These are phyloP conservation scores for Yamadazyma mexicana DNA, from an alignment of 1,139 yeast species.

Conservation along the genomic window DNA sequence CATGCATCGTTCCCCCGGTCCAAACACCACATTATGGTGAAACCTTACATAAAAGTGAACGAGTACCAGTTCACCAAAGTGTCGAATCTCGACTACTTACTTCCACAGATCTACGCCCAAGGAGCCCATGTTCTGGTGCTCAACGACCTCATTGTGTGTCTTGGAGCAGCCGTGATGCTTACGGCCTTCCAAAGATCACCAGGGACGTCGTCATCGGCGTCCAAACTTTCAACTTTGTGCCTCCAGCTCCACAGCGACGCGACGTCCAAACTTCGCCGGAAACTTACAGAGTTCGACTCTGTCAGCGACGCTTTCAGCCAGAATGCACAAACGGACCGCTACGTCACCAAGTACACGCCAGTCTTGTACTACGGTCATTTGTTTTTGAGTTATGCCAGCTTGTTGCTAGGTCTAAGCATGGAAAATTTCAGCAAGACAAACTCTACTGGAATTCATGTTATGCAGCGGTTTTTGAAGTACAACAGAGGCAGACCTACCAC, in stretches of 20 bases:
- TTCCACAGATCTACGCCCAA: conserved; percentile 5
- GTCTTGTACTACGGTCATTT: conserved; percentile 19
- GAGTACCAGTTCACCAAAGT: conserved; percentile 15
- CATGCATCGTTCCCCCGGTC: conserved; percentile 4
- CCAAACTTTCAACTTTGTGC: conserved; percentile 13
- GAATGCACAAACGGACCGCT: conserved; percentile 10
- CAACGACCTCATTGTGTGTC: conserved; percentile 15
- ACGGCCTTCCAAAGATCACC: conserved; percentile 13
- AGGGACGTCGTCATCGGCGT: not conserved
- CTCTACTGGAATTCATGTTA: conserved; percentile 15
- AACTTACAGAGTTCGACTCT: conserved; percentile 7
- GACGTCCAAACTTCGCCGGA: conserved; percentile 11
- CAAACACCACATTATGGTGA: conserved; percentile 5
- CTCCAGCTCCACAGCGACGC: conserved; percentile 20
- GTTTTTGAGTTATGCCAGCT: conserved; percentile 18
- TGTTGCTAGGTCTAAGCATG: conserved; percentile 23
- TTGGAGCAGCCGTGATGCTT: conserved; percentile 21
- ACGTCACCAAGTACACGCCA: conserved; percentile 15
- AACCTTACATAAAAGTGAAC: conserved; percentile 9
- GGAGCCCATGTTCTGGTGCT: conserved; percentile 6
- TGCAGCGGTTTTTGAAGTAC: conserved; percentile 14
- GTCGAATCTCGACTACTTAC: conserved; percentile 12
- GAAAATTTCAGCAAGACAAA: conserved; percentile 20
- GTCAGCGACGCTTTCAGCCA: conserved; percentile 4
- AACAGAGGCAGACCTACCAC: conserved; percentile 9